Evolutionary conservation across 2,329 filamentous ascomycete genomes (phyloP), one percentile per base, ranked within the genome.

Genomic region (Alternaria sp.): DNA sequence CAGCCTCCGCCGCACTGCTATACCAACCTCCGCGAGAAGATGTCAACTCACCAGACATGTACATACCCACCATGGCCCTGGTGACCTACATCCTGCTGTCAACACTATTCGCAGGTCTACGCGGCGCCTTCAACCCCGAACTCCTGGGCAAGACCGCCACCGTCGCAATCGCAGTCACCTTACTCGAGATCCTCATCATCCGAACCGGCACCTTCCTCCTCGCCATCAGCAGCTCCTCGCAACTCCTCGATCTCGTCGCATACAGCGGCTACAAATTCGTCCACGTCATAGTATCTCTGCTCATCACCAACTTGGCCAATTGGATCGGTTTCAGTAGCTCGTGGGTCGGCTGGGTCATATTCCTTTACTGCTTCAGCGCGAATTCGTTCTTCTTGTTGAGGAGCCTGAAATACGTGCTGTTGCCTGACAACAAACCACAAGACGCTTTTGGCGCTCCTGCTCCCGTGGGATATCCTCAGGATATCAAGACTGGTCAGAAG

Each of bases 221-320:
- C 54, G 93, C 89, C 82, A 98, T 99, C 80, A 96, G 90, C 72
- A 97, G 96, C 78, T 93, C 97, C 70, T 96, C 92, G 15, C 96
- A 98, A 79, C 87, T 98, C 56, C 88, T 98, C 62, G 96, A 99
- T 74, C 83, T 99, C 54, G 91, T 99, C 57, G 96, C 96, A 6
- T 99, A 99, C 82, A 95, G 92, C 3, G 96, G 96, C 19, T 99
- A 99, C 84, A 99, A 99, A 81, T 99, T 99, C 76, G 95, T 99
- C 26, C 96, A 95, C 30, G 93, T 97, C 71, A 99, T 99, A 65
- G 87, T 92, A 53, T 97, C 94, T 0, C 89, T 98, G 66, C 86
- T 91, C 12, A 83, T 95, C 17, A 90, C 92, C 15, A 92, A 96
- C 80, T 52, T 79, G 17, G 67, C 73, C 11, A 59, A 66, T 6